Evolutionary conservation across 768 basidiomycete species (phyloP).

Genomic region (Mycena maculata): DNA sequence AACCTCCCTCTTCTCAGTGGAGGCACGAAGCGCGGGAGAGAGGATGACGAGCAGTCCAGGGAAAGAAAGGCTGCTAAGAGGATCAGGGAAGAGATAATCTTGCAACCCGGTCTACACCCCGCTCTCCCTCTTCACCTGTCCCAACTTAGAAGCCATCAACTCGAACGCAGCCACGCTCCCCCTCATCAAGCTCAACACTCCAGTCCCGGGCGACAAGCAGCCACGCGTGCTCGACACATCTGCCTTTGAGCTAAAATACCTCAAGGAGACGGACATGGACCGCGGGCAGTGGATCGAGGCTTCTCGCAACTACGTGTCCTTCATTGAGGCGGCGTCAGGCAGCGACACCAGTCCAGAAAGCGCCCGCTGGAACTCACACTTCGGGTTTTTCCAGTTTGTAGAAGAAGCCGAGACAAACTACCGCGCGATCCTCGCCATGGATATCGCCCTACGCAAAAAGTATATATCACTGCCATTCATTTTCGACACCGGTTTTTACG

Average conservation of each 20-base stretch:
- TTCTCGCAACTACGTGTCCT: background rate
- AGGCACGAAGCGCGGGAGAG: background rate
- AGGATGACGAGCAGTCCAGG: background rate
- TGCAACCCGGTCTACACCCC: background rate
- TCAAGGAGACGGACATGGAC: background rate
- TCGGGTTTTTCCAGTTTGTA: background rate
- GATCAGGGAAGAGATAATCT: background rate
- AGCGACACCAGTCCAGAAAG: no score
- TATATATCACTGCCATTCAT: background rate
- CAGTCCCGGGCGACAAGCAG: background rate
- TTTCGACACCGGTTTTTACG: background rate
- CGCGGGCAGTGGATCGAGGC: conserved; percentile 3
- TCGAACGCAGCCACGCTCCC: background rate
- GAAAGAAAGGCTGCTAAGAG: background rate
- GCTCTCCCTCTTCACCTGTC: conserved; percentile 15
- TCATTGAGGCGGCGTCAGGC: no score
- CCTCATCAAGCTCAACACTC: background rate
- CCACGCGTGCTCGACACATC: background rate
- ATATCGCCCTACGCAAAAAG: background rate
- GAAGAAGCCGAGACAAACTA: background rate
- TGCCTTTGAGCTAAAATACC: background rate
- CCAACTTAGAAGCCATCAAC: background rate
- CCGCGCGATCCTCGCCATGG: background rate
- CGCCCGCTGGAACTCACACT: no score
- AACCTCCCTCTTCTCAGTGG: background rate